A percentile compares a stretch with the other conserved stretches of the same genome.
These are phyloP conservation scores for Tuber umbilicatum DNA, from an alignment of 495 filamentous ascomycete species.

Conservation along the genomic window DNA sequence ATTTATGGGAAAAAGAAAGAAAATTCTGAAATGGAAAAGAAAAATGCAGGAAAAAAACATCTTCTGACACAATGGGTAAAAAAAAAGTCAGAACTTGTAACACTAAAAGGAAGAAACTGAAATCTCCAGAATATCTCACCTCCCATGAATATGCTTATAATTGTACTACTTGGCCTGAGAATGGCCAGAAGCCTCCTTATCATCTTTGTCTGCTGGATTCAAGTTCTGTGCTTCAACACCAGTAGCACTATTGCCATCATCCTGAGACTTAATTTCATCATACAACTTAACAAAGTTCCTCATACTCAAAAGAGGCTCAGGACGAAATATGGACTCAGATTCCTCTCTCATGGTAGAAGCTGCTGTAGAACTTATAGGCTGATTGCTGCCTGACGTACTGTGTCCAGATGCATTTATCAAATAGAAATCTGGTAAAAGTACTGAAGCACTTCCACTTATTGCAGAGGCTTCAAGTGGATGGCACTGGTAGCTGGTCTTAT, in stretches of 20 bases:
- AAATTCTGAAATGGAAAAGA: background rate
- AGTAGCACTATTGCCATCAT: too few relatives aligned
- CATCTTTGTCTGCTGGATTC: too few relatives aligned
- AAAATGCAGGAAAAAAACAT: background rate
- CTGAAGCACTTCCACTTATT: background rate
- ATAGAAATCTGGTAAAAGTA: background rate
- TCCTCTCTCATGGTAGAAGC: background rate
- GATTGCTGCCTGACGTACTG: background rate
- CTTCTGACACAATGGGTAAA: background rate
- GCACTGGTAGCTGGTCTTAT: accelerated
- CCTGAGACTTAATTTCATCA: too few relatives aligned
- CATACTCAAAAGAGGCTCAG: background rate
- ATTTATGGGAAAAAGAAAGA: too few relatives aligned
- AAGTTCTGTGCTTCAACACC: too few relatives aligned
- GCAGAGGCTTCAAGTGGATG: too few relatives aligned
- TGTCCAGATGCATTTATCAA: background rate
- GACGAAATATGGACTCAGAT: background rate
- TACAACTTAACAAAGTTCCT: too few relatives aligned
- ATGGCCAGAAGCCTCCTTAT: background rate
- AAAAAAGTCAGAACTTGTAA: background rate
- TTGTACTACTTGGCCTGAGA: background rate
- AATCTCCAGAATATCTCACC: background rate
- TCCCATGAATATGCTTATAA: background rate
- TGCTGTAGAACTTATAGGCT: background rate
- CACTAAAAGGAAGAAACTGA: background rate